Evolutionary conservation across 768 basidiomycete genomes (phyloP), one percentile per base, ranked within the genome.

Genomic region (Sistotremastrum niveocremeum): DNA sequence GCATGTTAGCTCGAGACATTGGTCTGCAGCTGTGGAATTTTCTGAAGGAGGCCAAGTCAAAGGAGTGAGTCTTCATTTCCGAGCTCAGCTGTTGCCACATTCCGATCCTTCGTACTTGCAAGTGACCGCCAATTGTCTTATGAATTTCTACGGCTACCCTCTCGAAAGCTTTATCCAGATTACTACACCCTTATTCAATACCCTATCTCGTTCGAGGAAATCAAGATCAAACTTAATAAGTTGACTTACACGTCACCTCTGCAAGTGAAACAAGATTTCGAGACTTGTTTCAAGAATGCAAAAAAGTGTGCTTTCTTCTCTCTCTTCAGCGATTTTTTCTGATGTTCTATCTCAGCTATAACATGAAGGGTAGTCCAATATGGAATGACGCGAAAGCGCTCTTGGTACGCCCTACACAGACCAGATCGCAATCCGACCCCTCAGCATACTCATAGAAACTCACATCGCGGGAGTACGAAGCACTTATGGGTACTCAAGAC

Each of bases 151-250:
- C 74, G 72, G 48, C 72, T 78, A 52, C 84, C 84, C 12, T 71
- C 77, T 39, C 84, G 79, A 63, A 74, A 77, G 47, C 67, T 68
- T 47, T 88, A 85, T 62, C 76, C 88, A 37, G 90, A 93, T 66
- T 97, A 97, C 64, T 95, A 93, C 63, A 58, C 62, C 28, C 50
- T 81, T 52, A 94, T 93, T 58, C 69, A 77, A 54, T 69, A 74
- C 29, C 91, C 93, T 32, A 87, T 95, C 54, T 80, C 86, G 30
- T 68, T 95, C 43, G 84, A 88, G 39, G 87, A 93, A 52, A 89
- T 95, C 66, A 88, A 88, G 71, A 73, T 76, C 54, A 73, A 76
- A 55, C 70, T 91, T 30, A 79, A 83, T 40, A 63, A 65, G 43
- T 66, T 68, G 47, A 57, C 51, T 8, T 91, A 90, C 55, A 52